These are phyloP conservation scores for Apiospora saccharicola DNA, from an alignment of 2,329 filamentous ascomycete genomes.

Conservation along the genomic window DNA sequence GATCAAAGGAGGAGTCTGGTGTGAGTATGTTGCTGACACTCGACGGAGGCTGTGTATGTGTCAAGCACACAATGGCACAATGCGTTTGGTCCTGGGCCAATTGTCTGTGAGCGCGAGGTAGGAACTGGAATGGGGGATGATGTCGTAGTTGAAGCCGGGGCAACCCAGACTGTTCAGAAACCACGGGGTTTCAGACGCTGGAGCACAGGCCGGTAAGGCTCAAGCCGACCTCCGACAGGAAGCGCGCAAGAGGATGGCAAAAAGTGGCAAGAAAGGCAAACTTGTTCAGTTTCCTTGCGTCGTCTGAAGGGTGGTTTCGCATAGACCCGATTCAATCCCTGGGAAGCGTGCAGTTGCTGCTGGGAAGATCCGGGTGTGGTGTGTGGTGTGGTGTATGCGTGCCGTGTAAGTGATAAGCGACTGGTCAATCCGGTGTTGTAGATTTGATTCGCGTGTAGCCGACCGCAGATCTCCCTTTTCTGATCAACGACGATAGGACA, in stretches of 20 bases:
- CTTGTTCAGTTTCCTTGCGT: constrained; percentile 5
- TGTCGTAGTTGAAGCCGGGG: constrained; percentile 22
- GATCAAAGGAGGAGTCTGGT: constrained; percentile 9
- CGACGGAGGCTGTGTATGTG: constrained; percentile 11
- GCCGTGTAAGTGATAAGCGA: constrained; percentile 16
- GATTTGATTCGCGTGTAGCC: neutral
- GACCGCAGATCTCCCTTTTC: neutral
- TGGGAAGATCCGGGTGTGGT: neutral
- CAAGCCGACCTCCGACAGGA: neutral
- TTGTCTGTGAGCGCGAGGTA: neutral
- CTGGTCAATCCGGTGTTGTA: neutral
- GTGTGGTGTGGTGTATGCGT: neutral
- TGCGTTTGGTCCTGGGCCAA: neutral
- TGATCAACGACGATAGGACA: neutral
- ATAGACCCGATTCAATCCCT: constrained; percentile 11
- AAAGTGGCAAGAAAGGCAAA: constrained; percentile 9
- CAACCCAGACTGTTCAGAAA: constrained; percentile 16
- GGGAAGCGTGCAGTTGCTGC: constrained; percentile 6
- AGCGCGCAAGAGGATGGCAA: neutral
- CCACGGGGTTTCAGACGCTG: constrained; percentile 21
- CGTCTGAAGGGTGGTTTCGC: constrained; percentile 18
- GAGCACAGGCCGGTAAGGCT: constrained; percentile 21
- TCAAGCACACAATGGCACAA: constrained; percentile 1
- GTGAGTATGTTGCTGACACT: neutral
- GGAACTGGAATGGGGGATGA: constrained; percentile 17